Percentiles rank a stretch among this genome's conserved stretches.
Evolutionary conservation across 2,329 filamentous ascomycete species (phyloP).

Genomic region (Decorospora gaudefroyi): DNA sequence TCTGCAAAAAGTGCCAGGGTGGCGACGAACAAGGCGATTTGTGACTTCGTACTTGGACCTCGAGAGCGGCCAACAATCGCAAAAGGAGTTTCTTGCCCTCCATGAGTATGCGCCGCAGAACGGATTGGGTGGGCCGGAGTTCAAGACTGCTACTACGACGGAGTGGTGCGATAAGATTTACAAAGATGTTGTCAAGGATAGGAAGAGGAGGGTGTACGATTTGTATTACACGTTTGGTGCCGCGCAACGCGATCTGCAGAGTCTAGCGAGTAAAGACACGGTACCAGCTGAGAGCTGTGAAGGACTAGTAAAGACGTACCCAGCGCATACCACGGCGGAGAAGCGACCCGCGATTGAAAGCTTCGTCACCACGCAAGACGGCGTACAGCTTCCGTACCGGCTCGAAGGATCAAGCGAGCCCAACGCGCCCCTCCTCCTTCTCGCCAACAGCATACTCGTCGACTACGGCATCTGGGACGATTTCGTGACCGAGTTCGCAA

Average conservation of each 20-base stretch:
- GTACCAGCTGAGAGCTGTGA: constrained; percentile 59
- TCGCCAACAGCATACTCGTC: constrained; percentile 80
- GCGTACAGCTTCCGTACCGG: constrained; percentile 70
- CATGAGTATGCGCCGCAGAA: constrained; percentile 74
- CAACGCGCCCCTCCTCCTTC: constrained; percentile 71
- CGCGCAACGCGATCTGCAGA: constrained; percentile 68
- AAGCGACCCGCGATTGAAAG: constrained; percentile 63
- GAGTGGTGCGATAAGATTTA: constrained; percentile 65
- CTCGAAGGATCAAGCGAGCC: constrained; percentile 73
- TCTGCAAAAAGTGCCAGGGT: constrained; percentile 75
- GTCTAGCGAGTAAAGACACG: constrained; percentile 57
- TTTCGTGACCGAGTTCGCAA: constrained; percentile 65
- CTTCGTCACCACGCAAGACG: constrained; percentile 69
- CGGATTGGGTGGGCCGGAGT: constrained; percentile 67
- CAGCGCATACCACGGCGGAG: constrained; percentile 42
- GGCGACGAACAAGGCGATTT: constrained; percentile 74
- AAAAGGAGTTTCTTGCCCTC: constrained; percentile 64
- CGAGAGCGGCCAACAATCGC: constrained; percentile 43
- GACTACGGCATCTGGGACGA: constrained; percentile 80
- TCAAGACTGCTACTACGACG: constrained; percentile 66
- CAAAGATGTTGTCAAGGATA: constrained; percentile 61
- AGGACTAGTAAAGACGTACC: constrained; percentile 59
- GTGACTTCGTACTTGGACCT: constrained; percentile 63
- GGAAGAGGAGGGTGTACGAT: constrained; percentile 65
- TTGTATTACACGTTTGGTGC: constrained; percentile 82